These are phyloP conservation scores for Solanum chacoense DNA, from an alignment of 305 asterid species.

Conservation along the genomic window DNA sequence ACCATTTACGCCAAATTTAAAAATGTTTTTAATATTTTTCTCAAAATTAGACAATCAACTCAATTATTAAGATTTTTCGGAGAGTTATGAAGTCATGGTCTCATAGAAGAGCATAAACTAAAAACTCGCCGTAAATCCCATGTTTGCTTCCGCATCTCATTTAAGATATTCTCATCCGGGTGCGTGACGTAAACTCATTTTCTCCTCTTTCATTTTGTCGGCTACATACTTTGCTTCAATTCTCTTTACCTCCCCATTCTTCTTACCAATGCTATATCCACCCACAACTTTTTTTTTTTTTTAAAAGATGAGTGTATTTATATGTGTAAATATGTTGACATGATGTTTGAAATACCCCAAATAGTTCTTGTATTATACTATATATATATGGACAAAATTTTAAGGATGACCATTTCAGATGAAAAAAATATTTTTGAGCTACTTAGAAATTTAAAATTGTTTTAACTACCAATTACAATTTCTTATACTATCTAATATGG, in stretches of 20 bases:
- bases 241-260: background rate
- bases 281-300: background rate
- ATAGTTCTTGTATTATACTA: background rate
- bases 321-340: background rate
- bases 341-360: background rate
- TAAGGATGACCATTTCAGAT: background rate
- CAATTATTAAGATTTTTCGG: background rate
- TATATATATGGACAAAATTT: background rate
- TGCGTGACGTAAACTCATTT: constrained; percentile 20
- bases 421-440: background rate
- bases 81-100: background rate
- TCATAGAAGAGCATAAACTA: background rate
- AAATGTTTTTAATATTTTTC: too few species aligned
- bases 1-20: too few species aligned
- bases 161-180: constrained; percentile 15
- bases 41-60: background rate
- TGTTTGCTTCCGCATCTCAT: constrained; percentile 23
- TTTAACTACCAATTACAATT: background rate
- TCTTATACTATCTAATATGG: background rate
- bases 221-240: constrained; percentile 1
- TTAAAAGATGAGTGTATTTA: background rate
- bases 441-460: background rate
- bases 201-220: background rate
- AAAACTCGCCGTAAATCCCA: constrained; percentile 5
- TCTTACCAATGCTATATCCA: background rate